Evolutionary conservation across 1,139 yeast species (phyloP).

Genomic region (Yamadazyma friedrichii): DNA sequence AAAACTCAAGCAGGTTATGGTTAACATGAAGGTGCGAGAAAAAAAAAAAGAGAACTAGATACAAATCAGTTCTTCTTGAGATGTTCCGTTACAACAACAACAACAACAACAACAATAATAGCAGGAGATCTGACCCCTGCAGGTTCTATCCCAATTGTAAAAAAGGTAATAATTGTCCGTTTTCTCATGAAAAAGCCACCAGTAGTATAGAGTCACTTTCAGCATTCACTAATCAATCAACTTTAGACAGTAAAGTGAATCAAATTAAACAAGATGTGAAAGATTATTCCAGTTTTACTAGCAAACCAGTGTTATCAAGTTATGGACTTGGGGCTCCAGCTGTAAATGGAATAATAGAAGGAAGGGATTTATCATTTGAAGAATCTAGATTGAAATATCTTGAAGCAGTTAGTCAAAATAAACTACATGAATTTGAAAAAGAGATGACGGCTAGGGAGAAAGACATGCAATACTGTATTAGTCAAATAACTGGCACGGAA

Average conservation of each 20-base stretch:
- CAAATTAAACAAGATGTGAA: conserved; percentile 15
- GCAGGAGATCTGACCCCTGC: conserved; percentile 9
- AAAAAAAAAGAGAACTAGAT: no score
- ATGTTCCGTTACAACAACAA: background rate
- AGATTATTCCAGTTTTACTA: conserved; percentile 11
- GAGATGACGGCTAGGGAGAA: conserved; percentile 38
- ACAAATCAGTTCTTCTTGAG: no score
- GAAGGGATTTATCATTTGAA: conserved; percentile 57
- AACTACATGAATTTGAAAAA: conserved; percentile 36
- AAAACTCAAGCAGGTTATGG: conserved; percentile 27
- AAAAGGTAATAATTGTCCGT: conserved; percentile 17
- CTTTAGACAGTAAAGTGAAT: conserved; percentile 13
- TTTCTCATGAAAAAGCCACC: conserved; percentile 11
- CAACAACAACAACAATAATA: background rate
- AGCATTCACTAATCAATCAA: conserved; percentile 12
- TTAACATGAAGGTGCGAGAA: conserved; percentile 22
- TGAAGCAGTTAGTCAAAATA: conserved; percentile 38
- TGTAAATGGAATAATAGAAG: conserved; percentile 39
- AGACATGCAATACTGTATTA: conserved; percentile 48
- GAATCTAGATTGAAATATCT: conserved; percentile 51
- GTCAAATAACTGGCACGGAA: conserved; percentile 37
- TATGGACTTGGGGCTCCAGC: conserved; percentile 29
- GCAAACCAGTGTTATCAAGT: conserved; percentile 23
- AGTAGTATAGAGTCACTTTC: conserved; percentile 9
- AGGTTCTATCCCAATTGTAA: conserved; percentile 18